phyloP scores from a whole-genome alignment of 768 basidiomycete genomes.

The Terana coerulea region DNA sequence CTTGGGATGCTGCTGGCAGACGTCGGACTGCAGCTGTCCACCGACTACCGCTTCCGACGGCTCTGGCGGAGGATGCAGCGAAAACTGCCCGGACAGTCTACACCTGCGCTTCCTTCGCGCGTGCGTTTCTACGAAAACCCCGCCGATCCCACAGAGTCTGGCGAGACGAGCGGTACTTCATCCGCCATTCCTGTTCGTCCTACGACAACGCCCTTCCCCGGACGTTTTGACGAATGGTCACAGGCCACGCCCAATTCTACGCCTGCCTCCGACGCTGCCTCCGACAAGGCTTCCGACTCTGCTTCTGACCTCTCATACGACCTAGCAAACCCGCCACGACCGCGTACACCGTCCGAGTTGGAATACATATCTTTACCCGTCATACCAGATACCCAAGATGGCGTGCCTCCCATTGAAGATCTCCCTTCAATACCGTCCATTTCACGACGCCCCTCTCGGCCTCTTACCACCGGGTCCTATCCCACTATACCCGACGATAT shows the following conservation, averaged over 20 bases:
- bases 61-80: slow-evolving; percentile 24
- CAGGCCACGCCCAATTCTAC: slow-evolving; percentile 16
- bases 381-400: slow-evolving; percentile 15
- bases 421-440: no score
- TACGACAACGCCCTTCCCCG: slow-evolving; percentile 21
- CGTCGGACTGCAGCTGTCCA: slow-evolving; percentile 43
- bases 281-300: not conserved
- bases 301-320: not conserved
- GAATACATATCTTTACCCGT: slow-evolving; percentile 22
- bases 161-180: not conserved
- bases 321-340: not conserved
- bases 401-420: not conserved
- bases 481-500: slow-evolving; percentile 6
- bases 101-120: slow-evolving; percentile 11
- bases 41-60: slow-evolving; percentile 33
- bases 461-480: slow-evolving; percentile 9
- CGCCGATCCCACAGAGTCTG: slow-evolving; percentile 3
- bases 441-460: slow-evolving; percentile 12
- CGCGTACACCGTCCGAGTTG: slow-evolving; percentile 23
- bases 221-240: slow-evolving; percentile 21
- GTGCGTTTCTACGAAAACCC: slow-evolving; percentile 15
- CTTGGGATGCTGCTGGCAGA: slow-evolving; percentile 53
- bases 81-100: slow-evolving; percentile 16
- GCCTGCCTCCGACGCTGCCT: not conserved
- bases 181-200: slow-evolving; percentile 17